These are phyloP conservation scores for Epichloe elymi DNA, from an alignment of 2,329 filamentous ascomycete species.

Conservation along the genomic window DNA sequence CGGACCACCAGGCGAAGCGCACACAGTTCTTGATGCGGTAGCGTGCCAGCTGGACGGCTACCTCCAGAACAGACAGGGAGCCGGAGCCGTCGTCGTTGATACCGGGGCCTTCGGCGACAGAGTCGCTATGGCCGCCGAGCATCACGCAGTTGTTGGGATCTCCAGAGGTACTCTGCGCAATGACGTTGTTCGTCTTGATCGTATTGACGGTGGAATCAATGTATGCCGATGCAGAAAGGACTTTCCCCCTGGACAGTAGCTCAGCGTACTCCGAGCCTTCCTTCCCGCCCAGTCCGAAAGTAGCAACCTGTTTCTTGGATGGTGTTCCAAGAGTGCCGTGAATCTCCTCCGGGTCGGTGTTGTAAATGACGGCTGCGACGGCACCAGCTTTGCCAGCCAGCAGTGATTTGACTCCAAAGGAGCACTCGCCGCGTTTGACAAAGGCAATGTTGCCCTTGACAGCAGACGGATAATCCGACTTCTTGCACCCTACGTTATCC, in stretches of 20 bases:
- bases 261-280: slow-evolving; percentile 44
- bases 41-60: slow-evolving; percentile 44
- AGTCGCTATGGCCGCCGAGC: slow-evolving; percentile 52
- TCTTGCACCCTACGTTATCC: slow-evolving; percentile 48
- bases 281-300: slow-evolving; percentile 49
- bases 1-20: slow-evolving; percentile 55
- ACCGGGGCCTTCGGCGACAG: slow-evolving; percentile 49
- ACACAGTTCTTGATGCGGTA: slow-evolving; percentile 52
- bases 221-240: slow-evolving; percentile 42
- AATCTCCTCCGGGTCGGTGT: slow-evolving; percentile 50
- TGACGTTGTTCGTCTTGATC: slow-evolving; percentile 44
- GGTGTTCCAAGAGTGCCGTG: slow-evolving; percentile 57
- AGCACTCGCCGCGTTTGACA: slow-evolving; percentile 54
- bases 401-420: slow-evolving; percentile 59
- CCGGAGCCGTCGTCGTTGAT: slow-evolving; percentile 73
- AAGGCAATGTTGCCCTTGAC: slow-evolving; percentile 55
- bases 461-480: slow-evolving; percentile 47
- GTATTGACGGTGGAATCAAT: slow-evolving; percentile 43
- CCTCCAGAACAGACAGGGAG: slow-evolving; percentile 46
- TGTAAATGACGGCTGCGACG: slow-evolving; percentile 59
- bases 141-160: slow-evolving; percentile 52
- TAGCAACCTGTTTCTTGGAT: slow-evolving; percentile 47
- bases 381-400: slow-evolving; percentile 58
- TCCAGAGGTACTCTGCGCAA: slow-evolving; percentile 47
- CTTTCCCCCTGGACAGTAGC: slow-evolving; percentile 34